Percentiles rank a stretch among this genome's conserved stretches.
Evolutionary conservation across 208 protist species (phyloP).

Genomic region (Tritrichomonas foetus): DNA sequence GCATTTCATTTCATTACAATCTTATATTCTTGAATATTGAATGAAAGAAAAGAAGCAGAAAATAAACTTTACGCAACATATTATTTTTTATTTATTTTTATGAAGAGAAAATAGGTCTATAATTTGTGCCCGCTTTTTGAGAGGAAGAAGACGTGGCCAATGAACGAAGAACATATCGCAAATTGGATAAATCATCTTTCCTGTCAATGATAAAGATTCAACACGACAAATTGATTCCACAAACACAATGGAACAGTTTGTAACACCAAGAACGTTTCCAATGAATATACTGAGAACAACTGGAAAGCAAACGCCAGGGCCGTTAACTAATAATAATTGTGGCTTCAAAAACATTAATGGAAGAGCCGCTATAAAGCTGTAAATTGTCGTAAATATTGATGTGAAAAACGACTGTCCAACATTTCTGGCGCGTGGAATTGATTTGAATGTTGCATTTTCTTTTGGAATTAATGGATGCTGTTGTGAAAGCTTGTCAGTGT

Average conservation of each 20-base stretch:
- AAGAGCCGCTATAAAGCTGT: background rate
- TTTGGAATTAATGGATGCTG: conserved; percentile 25
- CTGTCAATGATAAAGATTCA: background rate
- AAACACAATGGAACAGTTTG: conserved; percentile 27
- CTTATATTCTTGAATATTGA: too few species aligned
- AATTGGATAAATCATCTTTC: background rate
- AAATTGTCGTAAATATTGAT: conserved; percentile 39
- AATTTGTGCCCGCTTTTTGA: background rate
- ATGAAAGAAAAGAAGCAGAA: too few species aligned
- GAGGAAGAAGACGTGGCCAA: background rate
- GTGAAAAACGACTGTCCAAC: conserved; percentile 26
- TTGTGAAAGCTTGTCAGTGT: background rate
- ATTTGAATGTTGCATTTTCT: background rate
- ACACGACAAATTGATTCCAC: conserved; percentile 12
- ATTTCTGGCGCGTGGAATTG: conserved; percentile 6
- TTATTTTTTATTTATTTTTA: background rate
- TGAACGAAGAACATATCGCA: background rate
- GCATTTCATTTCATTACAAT: too few species aligned
- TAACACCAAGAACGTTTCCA: conserved; percentile 9
- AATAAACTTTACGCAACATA: too few species aligned
- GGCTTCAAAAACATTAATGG: conserved; percentile 21
- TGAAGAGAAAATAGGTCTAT: background rate
- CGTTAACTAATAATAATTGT: conserved; percentile 12
- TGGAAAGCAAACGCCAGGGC: conserved; percentile 26
- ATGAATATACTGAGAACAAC: background rate